Percentiles rank a stretch among this genome's conserved stretches.
phyloP scores from a whole-genome alignment of 2,329 filamentous ascomycete genomes.

The Cyclaneusma minus region DNA sequence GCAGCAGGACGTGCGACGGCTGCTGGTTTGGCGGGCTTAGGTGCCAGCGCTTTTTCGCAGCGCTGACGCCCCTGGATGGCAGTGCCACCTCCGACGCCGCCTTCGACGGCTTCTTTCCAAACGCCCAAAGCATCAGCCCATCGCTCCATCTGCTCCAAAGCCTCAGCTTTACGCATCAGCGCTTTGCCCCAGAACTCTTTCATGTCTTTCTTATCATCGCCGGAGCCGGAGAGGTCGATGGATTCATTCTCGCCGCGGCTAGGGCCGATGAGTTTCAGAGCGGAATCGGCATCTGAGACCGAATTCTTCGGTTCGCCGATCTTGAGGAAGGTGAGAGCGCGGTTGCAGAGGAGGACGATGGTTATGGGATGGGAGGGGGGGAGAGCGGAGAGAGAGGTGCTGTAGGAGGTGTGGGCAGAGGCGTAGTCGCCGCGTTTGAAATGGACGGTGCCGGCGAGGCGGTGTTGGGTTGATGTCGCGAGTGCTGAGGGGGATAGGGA shows the following conservation, averaged over 20 bases:
- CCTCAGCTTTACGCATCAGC: slow-evolving; percentile 86
- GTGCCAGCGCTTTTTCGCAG: slow-evolving; percentile 73
- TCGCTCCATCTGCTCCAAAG: slow-evolving; percentile 85
- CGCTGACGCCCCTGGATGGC: slow-evolving; percentile 76
- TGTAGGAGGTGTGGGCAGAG: slow-evolving; percentile 70
- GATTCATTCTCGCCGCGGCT: slow-evolving; percentile 65
- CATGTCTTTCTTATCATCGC: slow-evolving; percentile 64
- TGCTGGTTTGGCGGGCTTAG: slow-evolving; percentile 38
- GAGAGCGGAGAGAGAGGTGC: slow-evolving; percentile 57
- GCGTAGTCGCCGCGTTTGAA: slow-evolving; percentile 93
- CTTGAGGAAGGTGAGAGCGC: slow-evolving; percentile 78
- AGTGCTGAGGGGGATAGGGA: slow-evolving; percentile 52
- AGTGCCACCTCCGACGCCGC: slow-evolving; percentile 69
- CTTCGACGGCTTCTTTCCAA: slow-evolving; percentile 74
- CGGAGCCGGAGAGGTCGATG: slow-evolving; percentile 51
- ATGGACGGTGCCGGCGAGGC: slow-evolving; percentile 67
- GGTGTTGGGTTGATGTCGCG: slow-evolving; percentile 60
- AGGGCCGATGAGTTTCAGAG: slow-evolving; percentile 64
- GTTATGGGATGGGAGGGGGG: slow-evolving; percentile 67
- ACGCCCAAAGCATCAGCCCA: slow-evolving; percentile 71
- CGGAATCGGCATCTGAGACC: slow-evolving; percentile 69
- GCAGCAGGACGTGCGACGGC: slow-evolving; percentile 27
- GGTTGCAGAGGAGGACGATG: slow-evolving; percentile 84
- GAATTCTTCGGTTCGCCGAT: slow-evolving; percentile 83
- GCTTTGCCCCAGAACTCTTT: slow-evolving; percentile 88